Evolutionary conservation across 176 grass and related monocot genomes (phyloP), one percentile per base, ranked within the genome.

Genomic region (Phoenix roebelenii): DNA sequence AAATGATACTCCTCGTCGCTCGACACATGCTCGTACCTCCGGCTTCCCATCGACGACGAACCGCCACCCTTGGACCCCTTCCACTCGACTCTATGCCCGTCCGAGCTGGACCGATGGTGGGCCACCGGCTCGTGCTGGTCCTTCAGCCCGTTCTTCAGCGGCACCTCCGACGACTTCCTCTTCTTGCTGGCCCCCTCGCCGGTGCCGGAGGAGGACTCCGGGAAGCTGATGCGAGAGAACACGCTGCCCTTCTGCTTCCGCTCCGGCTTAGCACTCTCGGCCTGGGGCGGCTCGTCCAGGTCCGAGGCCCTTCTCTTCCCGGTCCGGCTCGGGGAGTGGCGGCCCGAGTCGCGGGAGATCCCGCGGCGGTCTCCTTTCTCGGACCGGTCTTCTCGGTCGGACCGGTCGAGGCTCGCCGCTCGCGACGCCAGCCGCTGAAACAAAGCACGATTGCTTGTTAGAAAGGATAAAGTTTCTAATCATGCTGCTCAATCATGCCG

Each of bases 221-320:
- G 94, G 74, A 92, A 98, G 74, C 94, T 89, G 79, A 98, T 93
- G 68, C 94, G 84, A 48, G 88, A 85, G 79, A 89, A 89, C 32
- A 98, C 94, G 74, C 88, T 92, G 32, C 62, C 84, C 63, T 98
- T 98, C 3, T 77, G 77, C 70, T 85, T 89, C 35, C 66, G 58
- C 4, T 85, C 74, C 50, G 35, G 53, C 22, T 63, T 63, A 4
- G 75, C 65, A 2, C 69, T 25, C 52, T 71, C 28, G 28, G 28
- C 28, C 28, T 6, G 22, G 55, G 76, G 25, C 35, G 74, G 61
- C 20, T 87, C 79, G 59, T 83, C 79, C 18, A 58, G 87, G 58
- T 97, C 83, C 5, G 73, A 75, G 59, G 78, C 74, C 35, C 76
- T 74, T 79, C 82, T 98, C 79, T 92, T 92, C 58, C 72, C 64